Base-by-base conservation (phyloP, 352 stramenopile species). In the Globisporangium recalcitrans region DNA sequence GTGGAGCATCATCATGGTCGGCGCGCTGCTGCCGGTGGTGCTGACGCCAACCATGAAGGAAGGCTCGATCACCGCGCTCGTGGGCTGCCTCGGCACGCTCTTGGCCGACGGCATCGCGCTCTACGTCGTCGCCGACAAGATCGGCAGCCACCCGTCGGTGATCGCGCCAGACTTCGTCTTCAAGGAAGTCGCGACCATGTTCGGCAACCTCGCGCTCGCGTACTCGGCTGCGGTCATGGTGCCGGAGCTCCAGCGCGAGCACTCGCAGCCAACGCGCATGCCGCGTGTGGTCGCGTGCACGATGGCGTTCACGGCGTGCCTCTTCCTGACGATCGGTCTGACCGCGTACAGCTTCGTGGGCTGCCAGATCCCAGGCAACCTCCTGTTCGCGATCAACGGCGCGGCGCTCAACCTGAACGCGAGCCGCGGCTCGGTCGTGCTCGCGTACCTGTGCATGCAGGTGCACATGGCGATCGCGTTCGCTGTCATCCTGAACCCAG, bases 1-100 rank as follows among this genome's bases (percentile, higher is more conserved):
- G 48, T 88, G 79, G 79, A 88, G 77, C 49, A 71, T 87, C 34
- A 69, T 88, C 59, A 88, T 88, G 79, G 75, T 71, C 40, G 52
- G 55, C 0, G 73, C 78, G 68, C 46, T 86, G 21, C 46, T 87
- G 31, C 79, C 79, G 6, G 68, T 87, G 5, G 77, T 80, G 57
- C 64, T 88, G 3, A 85, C 72, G 11, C 79, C 79, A 7, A 88
- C 79, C 11, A 69, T 88, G 24, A 86, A 88, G 61, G 79, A 88
- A 69, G 77, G 74, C 29, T 76, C 77, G 19, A 65, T 60, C 40
- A 75, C 73, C 8, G 79, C 79, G n/a, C 76, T 83, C 31, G 75
- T 74, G 26, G 79, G 79, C 22, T 83, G 72, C 52, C 22, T 87
- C 32, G 75, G 79, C 6, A 88, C 77, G 40, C 40, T 88, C 58